Evolutionary conservation across 2,329 filamentous ascomycete genomes (phyloP).

Genomic region (Neoarthrinium moseri): DNA sequence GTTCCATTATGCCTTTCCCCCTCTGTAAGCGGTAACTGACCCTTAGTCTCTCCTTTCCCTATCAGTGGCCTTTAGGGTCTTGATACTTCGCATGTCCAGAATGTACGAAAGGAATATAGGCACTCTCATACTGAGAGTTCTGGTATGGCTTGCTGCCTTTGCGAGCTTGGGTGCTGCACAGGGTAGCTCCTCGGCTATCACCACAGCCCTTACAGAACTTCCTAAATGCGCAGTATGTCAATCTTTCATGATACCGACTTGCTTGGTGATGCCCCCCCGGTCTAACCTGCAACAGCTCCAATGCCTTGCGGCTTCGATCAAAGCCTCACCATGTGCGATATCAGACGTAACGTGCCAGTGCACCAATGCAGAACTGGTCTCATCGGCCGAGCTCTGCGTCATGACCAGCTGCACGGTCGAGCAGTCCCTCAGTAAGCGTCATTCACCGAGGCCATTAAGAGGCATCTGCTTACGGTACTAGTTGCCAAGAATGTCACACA

Average conservation of each 20-base stretch:
- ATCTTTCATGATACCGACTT: not conserved
- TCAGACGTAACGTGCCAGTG: constrained; percentile 14
- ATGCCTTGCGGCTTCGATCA: constrained; percentile 10
- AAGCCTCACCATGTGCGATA: constrained; percentile 9
- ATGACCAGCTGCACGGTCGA: constrained; percentile 11
- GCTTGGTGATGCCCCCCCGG: no score
- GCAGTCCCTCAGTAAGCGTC: constrained; percentile 11
- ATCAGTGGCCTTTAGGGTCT: constrained; percentile 1
- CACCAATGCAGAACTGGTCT: constrained; percentile 3
- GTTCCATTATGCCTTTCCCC: not conserved
- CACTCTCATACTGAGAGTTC: not conserved
- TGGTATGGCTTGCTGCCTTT: not conserved
- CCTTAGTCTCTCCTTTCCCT: constrained; percentile 2
- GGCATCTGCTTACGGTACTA: not conserved
- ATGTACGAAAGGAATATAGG: not conserved
- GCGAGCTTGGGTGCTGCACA: not conserved
- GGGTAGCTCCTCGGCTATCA: not conserved
- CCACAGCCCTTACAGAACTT: not conserved
- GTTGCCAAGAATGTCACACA: constrained; percentile 17
- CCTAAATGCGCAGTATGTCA: not conserved
- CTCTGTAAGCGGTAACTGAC: not conserved
- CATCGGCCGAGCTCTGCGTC: constrained; percentile 10
- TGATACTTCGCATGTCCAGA: not conserved
- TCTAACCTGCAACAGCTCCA: constrained; percentile 2
- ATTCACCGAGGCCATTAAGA: no score